Evolutionary conservation across 768 basidiomycete genomes (phyloP), one percentile per base, ranked within the genome.

Genomic region (Auricularia cornea): DNA sequence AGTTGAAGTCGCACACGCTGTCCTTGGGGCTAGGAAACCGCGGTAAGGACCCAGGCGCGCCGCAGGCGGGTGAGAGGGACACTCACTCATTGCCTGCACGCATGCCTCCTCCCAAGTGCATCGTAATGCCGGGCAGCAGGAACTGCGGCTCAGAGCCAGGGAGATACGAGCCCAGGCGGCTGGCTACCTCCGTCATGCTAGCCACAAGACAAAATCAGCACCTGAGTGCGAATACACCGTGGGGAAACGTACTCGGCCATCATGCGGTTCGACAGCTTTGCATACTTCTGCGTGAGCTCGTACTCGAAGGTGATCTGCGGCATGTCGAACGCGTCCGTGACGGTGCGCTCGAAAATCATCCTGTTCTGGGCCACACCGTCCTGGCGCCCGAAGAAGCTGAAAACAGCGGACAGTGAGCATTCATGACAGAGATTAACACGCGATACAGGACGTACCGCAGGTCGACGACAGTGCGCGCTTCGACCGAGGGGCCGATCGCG

Each of bases 91-190:
- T 28, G 4, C 63, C 52, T n/a, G 16, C 31, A 48, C 59, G 61
- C 26, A 29, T 60, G 48, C 62, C 60, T 18, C 65, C 68, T 30
- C 59, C 64, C 54, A 71, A 63, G 61, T 67, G 69, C 29, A 66
- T 63, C 23, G 68, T 65, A 20, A 72, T 63, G 11, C 68, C 71
- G 5, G 66, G 70, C 20, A 62, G 62, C 73, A 73, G 72, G 68
- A 74, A 73, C 64, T 73, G 72, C n/a, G 74, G 72, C 44, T 70
- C 62, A 18, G 71, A 71, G 14, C 74, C 74, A 16, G 75, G 75
- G 26, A 76, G 67, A 65, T 70, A 75, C 0, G 69, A 73, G 12
- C 75, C 75, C 14, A 75, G 65, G 60, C 63, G 68, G 51, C 68
- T 71, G 2, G 74, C 74, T 11, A 73, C 70, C 16, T 60, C 51